Conservation (phyloP, 169 alveolate species). For the Cystoisospora suis region DNA sequence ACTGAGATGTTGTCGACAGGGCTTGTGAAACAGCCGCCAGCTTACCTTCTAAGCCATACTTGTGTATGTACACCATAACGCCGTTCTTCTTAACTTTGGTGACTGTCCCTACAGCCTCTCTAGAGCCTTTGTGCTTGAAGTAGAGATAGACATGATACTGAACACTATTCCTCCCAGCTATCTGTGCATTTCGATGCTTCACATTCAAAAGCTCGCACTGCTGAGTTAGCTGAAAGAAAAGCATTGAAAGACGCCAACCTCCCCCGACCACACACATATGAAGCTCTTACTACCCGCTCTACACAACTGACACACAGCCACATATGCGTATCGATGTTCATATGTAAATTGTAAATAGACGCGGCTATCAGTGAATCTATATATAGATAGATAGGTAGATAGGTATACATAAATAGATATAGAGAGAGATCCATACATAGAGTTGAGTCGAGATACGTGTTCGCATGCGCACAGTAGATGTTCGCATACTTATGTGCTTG, state of each 20-base stretch:
- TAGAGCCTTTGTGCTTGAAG: conserved; percentile 78
- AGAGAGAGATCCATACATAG: too few species aligned
- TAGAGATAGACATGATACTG: conserved; percentile 88
- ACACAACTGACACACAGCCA: too few species aligned
- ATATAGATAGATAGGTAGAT: too few species aligned
- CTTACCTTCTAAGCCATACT: conserved; percentile 71
- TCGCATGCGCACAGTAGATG: too few species aligned
- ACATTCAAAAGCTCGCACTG: conserved; percentile 91
- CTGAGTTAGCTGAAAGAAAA: conserved; percentile 79
- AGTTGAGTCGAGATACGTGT: too few species aligned
- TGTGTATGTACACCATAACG: conserved; percentile 64
- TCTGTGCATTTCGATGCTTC: conserved; percentile 91
- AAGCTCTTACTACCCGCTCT: too few species aligned
- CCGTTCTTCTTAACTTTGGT: conserved; percentile 46
- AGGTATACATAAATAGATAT: too few species aligned
- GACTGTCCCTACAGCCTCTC: not conserved
- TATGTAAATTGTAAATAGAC: too few species aligned
- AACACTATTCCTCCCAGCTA: conserved; percentile 92
- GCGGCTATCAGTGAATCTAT: too few species aligned
- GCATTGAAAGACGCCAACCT: not conserved
- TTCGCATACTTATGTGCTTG: too few species aligned
- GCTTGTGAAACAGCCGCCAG: not conserved
- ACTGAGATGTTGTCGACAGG: too few species aligned
- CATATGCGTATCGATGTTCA: too few species aligned
- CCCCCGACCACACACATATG: not conserved